Evolutionary conservation across 345 rosid genomes (phyloP), one percentile per base, ranked within the genome.

Genomic region (Camelina neglecta): DNA sequence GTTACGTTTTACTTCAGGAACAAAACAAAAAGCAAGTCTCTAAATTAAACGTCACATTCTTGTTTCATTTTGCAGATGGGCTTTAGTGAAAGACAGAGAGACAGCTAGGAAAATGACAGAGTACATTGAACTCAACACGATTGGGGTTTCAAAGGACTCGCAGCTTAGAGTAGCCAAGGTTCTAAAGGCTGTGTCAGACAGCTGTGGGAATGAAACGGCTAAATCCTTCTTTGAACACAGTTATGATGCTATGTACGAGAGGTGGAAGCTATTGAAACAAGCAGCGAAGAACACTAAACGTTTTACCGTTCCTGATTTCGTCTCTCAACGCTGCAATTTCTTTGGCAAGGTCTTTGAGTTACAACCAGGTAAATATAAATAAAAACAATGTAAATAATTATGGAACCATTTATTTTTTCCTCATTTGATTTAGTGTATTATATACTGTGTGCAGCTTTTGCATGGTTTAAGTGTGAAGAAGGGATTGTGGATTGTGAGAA

Each of bases 61-160:
- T 67, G 47, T 71, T 71, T 71, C 38, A 18, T 60, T 71, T 72
- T 48, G 38, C 83, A 91, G 98, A 33, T 92, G 99, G 97, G 97
- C 93, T 13, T 84, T 94, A 45, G 88, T 94, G 11, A 90, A 90
- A 81, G 96, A 92, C 74, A 68, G 44, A 54, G 84, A 81, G 39
- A 83, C 90, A 8, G 97, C 96, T 1, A 81, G 68, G 75, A 89
- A 83, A 75, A 94, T 94, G 96, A 85, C 84, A 18, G 91, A 90
- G 55, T 94, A 74, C 80, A 82, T 94, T 15, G 97, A 92, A 84
- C 84, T 94, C 72, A 90, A 78, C 84, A 84, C 92, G 49, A 90
- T 92, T 2, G 98, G 98, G 1, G 98, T 92, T 51, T 94, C 98
- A 1, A 92, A 87, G 84, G 95, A 90, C 62, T 89, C 98, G 4